phyloP scores from a whole-genome alignment of 2,329 filamentous ascomycete genomes.

The Talaromyces verruculosus region DNA sequence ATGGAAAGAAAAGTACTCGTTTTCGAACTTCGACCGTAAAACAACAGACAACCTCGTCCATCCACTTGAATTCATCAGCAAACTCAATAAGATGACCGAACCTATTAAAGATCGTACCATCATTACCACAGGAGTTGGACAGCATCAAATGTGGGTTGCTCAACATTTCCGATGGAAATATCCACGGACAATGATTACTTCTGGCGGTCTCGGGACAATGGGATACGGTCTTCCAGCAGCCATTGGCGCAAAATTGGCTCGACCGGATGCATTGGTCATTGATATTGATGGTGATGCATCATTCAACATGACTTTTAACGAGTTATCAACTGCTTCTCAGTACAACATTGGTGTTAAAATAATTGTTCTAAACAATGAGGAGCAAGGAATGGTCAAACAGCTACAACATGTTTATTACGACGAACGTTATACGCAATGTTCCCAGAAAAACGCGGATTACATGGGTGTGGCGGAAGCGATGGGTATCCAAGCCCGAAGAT shows the following conservation, averaged over 20 bases:
- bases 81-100: no score
- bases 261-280: neutral
- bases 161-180: neutral
- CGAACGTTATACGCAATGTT: neutral
- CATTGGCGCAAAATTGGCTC: neutral
- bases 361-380: neutral
- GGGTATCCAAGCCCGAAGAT: neutral
- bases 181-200: neutral
- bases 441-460: neutral
- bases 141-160: neutral
- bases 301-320: neutral
- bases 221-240: neutral
- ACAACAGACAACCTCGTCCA: no score
- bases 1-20: no score
- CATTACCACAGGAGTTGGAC: neutral
- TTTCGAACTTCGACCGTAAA: no score
- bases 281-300: neutral
- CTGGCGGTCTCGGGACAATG: neutral
- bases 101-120: neutral
- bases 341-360: neutral
- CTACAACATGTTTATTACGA: neutral
- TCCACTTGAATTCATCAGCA: no score
- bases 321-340: neutral
- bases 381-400: neutral
- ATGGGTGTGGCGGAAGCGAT: neutral